phyloP scores from a whole-genome alignment of 306 rosid species.

The Cicer pinnatifidum region DNA sequence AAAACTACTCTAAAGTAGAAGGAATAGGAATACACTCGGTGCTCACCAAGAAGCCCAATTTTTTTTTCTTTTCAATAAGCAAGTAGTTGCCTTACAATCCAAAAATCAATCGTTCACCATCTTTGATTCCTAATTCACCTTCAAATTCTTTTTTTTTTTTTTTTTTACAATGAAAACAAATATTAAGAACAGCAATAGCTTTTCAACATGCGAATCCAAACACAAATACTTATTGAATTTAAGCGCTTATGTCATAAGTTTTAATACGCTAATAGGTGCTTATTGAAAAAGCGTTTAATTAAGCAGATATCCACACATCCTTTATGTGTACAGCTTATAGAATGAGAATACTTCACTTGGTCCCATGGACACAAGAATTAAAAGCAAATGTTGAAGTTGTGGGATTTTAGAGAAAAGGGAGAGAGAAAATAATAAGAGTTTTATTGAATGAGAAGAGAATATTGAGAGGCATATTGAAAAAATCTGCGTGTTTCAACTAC shows the following conservation, averaged over 20 bases:
- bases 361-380: slow-evolving; percentile 11
- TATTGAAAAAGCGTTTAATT: slow-evolving; percentile 18
- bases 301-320: background rate
- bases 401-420: no score
- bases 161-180: background rate
- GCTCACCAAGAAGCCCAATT: slow-evolving; percentile 1
- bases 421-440: no score
- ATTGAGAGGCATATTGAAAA: no score
- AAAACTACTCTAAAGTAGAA: slow-evolving; percentile 23
- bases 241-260: background rate
- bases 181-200: background rate
- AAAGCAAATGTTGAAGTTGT: background rate
- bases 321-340: slow-evolving; percentile 37
- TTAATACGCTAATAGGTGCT: background rate
- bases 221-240: background rate
- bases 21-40: slow-evolving; percentile 4
- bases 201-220: background rate
- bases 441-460: no score
- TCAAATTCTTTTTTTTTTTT: slow-evolving; percentile 1
- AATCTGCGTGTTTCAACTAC: no score
- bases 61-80: slow-evolving; percentile 14
- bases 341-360: slow-evolving; percentile 28
- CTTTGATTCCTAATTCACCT: slow-evolving; percentile 17
- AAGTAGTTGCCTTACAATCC: slow-evolving; percentile 18
- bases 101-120: slow-evolving; percentile 28